Evolutionary conservation across 495 filamentous ascomycete species (phyloP).

Genomic region (Cercophora samala): DNA sequence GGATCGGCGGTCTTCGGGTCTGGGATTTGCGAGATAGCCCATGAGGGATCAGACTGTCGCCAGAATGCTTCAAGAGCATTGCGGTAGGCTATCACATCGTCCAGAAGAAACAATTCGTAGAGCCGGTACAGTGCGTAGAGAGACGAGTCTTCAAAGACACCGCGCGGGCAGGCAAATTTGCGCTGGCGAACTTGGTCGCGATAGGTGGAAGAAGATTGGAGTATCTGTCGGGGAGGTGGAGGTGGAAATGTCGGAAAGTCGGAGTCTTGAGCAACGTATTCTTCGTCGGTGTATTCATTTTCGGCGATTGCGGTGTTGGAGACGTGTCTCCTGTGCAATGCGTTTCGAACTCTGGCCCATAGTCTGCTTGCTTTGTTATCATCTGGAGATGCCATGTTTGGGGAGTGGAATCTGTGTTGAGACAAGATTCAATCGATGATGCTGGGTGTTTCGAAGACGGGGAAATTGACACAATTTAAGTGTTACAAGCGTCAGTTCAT

Average conservation of each 20-base stretch:
- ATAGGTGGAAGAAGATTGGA: background rate
- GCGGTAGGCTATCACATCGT: background rate
- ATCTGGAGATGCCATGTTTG: background rate
- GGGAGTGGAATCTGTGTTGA: background rate
- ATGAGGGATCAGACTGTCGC: background rate
- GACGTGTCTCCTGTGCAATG: background rate
- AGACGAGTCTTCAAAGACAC: slow-evolving; percentile 10
- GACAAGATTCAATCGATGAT: background rate
- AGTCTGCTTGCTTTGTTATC: background rate
- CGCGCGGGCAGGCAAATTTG: slow-evolving; percentile 4
- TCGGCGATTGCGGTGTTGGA: background rate
- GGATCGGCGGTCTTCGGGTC: background rate
- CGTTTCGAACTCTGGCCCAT: background rate
- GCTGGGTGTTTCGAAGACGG: background rate
- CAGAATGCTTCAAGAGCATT: background rate
- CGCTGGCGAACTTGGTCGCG: slow-evolving; percentile 2
- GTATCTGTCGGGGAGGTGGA: background rate
- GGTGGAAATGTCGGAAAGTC: background rate
- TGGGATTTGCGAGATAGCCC: background rate
- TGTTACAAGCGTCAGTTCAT: background rate
- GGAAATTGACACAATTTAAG: background rate
- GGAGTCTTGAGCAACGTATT: background rate
- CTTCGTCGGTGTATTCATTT: background rate
- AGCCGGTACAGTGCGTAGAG: slow-evolving; percentile 7
- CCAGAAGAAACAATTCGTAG: background rate